These are phyloP conservation scores for Phytophthora meadii DNA, from an alignment of 352 stramenopile species.

Conservation along the genomic window DNA sequence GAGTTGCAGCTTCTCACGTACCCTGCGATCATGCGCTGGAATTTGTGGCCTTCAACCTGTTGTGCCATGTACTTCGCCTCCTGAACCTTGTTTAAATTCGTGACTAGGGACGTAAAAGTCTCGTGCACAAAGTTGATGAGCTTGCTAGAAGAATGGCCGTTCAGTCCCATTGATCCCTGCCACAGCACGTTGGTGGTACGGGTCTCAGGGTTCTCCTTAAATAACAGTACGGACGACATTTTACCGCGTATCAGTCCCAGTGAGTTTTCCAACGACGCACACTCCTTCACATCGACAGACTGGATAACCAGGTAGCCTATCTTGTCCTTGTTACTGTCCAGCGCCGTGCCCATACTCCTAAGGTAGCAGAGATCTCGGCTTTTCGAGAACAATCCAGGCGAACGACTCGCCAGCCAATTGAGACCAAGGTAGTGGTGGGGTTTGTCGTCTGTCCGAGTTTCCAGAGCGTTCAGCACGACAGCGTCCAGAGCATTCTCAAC, in stretches of 20 bases:
- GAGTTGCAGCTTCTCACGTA: slow-evolving; percentile 32
- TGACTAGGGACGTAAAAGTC: slow-evolving; percentile 61
- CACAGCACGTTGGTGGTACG: slow-evolving; percentile 58
- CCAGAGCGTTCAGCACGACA: slow-evolving; percentile 61
- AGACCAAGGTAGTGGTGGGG: slow-evolving; percentile 72
- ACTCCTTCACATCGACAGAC: slow-evolving; percentile 67
- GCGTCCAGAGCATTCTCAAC: slow-evolving; percentile 68
- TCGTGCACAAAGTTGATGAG: slow-evolving; percentile 59
- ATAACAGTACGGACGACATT: slow-evolving; percentile 65
- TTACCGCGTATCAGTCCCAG: slow-evolving; percentile 60
- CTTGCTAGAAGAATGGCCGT: slow-evolving; percentile 51
- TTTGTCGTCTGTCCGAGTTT: slow-evolving; percentile 42
- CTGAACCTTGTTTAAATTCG: slow-evolving; percentile 64
- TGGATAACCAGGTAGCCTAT: slow-evolving; percentile 66
- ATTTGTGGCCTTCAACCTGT: slow-evolving; percentile 56
- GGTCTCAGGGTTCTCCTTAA: slow-evolving; percentile 54
- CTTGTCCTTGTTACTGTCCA: slow-evolving; percentile 50
- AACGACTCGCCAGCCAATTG: slow-evolving; percentile 64
- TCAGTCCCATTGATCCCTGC: slow-evolving; percentile 57
- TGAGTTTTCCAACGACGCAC: slow-evolving; percentile 52
- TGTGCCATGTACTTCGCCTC: slow-evolving; percentile 69
- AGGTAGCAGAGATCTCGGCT: slow-evolving; percentile 71
- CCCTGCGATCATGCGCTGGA: slow-evolving; percentile 48
- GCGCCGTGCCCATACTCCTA: slow-evolving; percentile 54
- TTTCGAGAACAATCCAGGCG: slow-evolving; percentile 59